A percentile compares a stretch with the other conserved stretches of the same genome.
phyloP scores from a whole-genome alignment of 2,329 filamentous ascomycete genomes.

The Mollisia scopiformis region DNA sequence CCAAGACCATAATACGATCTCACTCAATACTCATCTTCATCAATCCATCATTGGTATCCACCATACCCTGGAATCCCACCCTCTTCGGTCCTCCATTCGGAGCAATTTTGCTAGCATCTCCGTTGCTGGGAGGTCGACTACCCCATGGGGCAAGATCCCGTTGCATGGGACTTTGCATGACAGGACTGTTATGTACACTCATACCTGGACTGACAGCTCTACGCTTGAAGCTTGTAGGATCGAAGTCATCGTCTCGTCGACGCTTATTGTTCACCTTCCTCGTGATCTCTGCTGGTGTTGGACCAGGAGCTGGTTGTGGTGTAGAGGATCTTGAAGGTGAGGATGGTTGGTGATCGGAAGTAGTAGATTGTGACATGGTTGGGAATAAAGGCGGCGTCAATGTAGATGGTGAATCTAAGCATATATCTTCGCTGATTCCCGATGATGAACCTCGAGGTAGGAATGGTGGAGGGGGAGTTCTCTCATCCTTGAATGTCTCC shows the following conservation, averaged over 20 bases:
- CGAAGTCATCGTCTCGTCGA: conserved; percentile 88
- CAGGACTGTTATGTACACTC: conserved; percentile 86
- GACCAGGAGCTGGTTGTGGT: conserved; percentile 43
- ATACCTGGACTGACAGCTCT: conserved; percentile 90
- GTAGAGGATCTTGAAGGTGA: conserved; percentile 36
- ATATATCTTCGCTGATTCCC: conserved; percentile 69
- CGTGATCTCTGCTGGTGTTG: conserved; percentile 74
- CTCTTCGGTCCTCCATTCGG: conserved; percentile 51
- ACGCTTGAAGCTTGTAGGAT: conserved; percentile 85
- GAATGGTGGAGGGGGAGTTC: conserved; percentile 53
- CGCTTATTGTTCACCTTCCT: conserved; percentile 80
- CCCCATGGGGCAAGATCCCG: conserved; percentile 73
- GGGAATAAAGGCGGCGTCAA: conserved; percentile 34
- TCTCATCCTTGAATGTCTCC: conserved; percentile 75
- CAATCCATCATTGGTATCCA: conserved; percentile 89
- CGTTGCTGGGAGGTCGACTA: conserved; percentile 66
- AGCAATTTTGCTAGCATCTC: conserved; percentile 51
- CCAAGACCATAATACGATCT: neutral
- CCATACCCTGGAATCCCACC: conserved; percentile 89
- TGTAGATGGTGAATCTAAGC: conserved; percentile 32
- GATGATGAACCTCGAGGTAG: conserved; percentile 62
- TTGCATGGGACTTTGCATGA: conserved; percentile 83
- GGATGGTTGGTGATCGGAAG: conserved; percentile 28
- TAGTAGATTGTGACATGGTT: conserved; percentile 11
- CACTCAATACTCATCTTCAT: conserved; percentile 98